phyloP scores from a whole-genome alignment of 225 moss, liverwort and hornwort species.

The Pleurozium schreberi region DNA sequence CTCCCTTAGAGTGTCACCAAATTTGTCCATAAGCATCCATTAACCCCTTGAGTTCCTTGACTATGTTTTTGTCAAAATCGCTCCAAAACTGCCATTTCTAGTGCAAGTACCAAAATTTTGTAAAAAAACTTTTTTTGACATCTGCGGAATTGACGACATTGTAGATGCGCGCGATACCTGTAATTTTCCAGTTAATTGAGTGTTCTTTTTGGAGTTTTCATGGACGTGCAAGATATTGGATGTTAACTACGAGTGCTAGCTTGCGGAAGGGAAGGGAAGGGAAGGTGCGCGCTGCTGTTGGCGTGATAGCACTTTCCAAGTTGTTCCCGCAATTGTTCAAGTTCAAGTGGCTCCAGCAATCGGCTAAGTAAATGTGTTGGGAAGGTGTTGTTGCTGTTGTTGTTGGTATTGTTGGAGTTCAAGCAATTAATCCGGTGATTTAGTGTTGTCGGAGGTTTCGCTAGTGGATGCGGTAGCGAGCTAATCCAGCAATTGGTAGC shows the following conservation, averaged over 20 bases:
- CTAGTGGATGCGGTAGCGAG: background rate
- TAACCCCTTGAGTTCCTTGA: too few relatives aligned
- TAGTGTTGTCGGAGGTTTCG: background rate
- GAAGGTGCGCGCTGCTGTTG: background rate
- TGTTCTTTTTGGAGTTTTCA: background rate
- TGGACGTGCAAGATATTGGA: background rate
- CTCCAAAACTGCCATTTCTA: too few relatives aligned
- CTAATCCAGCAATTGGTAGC: background rate
- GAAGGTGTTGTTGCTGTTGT: background rate
- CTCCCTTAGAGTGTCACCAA: too few relatives aligned
- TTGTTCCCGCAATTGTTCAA: background rate
- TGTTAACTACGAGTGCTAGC: background rate
- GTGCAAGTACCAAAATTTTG: too few relatives aligned
- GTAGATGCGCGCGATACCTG: background rate
- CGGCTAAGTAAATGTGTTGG: background rate
- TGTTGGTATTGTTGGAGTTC: background rate
- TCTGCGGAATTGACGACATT: background rate
- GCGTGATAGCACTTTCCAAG: background rate
- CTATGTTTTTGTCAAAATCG: too few relatives aligned
- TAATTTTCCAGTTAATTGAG: background rate
- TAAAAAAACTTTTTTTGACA: too few relatives aligned
- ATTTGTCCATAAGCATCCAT: too few relatives aligned
- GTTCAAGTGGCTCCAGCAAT: background rate
- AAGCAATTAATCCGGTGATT: background rate
- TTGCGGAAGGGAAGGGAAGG: background rate